phyloP scores from a whole-genome alignment of 73 alveolate genomes.

The Paramecium sexaurelia region DNA sequence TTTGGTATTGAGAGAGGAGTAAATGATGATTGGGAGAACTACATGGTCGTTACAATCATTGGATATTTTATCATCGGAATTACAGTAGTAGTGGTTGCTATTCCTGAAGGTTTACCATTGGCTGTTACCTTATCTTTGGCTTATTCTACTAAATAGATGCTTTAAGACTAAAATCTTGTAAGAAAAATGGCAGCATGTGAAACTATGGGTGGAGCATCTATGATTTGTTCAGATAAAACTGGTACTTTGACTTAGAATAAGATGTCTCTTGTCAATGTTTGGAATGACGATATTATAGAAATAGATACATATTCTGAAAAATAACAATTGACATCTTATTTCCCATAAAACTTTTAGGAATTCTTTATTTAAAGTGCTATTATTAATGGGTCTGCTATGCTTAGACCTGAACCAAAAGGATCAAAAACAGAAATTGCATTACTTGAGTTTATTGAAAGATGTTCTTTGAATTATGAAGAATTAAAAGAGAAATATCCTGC shows the following conservation, averaged over 20 bases:
- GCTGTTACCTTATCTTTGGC: slow-evolving; percentile 90
- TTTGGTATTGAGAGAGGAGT: slow-evolving; percentile 76
- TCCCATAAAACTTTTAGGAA: slow-evolving; percentile 20
- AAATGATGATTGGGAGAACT: slow-evolving; percentile 71
- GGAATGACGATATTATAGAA: slow-evolving; percentile 65
- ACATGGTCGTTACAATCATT: slow-evolving; percentile 71
- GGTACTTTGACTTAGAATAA: slow-evolving; percentile 70
- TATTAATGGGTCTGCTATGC: slow-evolving; percentile 62
- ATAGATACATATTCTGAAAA: slow-evolving; percentile 14
- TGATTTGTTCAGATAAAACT: slow-evolving; percentile 95
- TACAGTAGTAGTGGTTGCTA: slow-evolving; percentile 87
- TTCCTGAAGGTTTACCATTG: slow-evolving; percentile 96
- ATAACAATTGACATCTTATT: slow-evolving; percentile 29
- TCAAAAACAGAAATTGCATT: slow-evolving; percentile 80
- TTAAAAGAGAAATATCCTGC: slow-evolving; percentile 29
- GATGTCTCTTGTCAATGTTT: slow-evolving; percentile 60
- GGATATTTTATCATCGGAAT: slow-evolving; percentile 82
- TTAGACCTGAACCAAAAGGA: slow-evolving; percentile 73
- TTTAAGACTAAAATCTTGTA: slow-evolving; percentile 80
- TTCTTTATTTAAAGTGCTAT: slow-evolving; percentile 40
- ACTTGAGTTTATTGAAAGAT: slow-evolving; percentile 59
- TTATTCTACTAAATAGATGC: slow-evolving; percentile 88
- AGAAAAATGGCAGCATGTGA: slow-evolving; percentile 92
- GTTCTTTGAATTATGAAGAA: slow-evolving; percentile 26
- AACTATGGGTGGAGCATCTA: slow-evolving; percentile 95